Evolutionary conservation across 2,329 filamentous ascomycete species (phyloP), one percentile per base, ranked within the genome.

Genomic region (Fusarium algeriense): DNA sequence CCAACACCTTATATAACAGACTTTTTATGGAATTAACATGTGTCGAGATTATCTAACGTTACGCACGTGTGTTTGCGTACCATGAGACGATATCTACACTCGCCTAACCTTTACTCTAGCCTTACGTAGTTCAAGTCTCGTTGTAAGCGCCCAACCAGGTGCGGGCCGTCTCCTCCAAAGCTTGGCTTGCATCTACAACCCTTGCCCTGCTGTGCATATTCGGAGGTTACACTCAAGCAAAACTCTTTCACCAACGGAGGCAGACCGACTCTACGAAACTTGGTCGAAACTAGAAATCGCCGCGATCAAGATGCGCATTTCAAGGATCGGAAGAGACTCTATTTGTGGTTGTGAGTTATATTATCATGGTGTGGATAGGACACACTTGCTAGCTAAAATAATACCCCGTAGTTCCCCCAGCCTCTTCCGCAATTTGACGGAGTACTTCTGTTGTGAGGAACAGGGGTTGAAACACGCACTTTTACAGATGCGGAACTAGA

Each of bases 61-160:
- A 48, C 59, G 69, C 73, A 75, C 65, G 73, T 75, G 73, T 70
- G 56, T 56, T 45, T 61, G 50, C 60, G 41, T 35, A 54, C 48
- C 54, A 55, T 44, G 34, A 55, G 32, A 55, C 40, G 38, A 55
- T 46, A 55, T 35, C 32, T 17, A 43, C 28, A 46, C 52, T 55
- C 52, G 52, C 40, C 52, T 55, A 55, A n/a, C 30, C 13, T n/a
- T 46, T n/a, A 53, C 48, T 44, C n/a, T 56, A 44, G 44, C 62
- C 58, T 67, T 57, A 55, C 35, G 26, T 20, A 34, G 43, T 37
- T 28, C 35, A 32, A 57, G 34, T 19, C 48, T 45, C 23, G 23
- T 23, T 69, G 41, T 68, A 70, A 74, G 71, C 69, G 71, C 71
- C 60, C 65, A 60, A 65, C 63, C 61, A 53, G 38, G 38, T 55